A percentile compares a stretch with the other conserved stretches of the same genome.
phyloP scores from a whole-genome alignment of 805 yeast species.

The Metschnikowia hibisci region DNA sequence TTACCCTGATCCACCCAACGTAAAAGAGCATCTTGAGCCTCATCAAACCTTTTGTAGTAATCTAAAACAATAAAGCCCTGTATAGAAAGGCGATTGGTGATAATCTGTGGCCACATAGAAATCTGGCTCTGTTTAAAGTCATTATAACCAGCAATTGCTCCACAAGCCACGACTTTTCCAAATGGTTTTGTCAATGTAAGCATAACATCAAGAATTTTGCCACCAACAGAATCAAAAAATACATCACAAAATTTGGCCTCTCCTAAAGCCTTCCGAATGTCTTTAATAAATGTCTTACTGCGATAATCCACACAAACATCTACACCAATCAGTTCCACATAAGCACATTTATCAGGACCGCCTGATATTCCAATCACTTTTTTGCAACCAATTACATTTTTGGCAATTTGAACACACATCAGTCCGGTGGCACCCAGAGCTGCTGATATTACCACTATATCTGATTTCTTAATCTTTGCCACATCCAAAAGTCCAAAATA shows the following conservation, averaged over 20 bases:
- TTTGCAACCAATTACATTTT: conserved; percentile 46
- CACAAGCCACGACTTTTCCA: conserved; percentile 54
- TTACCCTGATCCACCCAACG: conserved; percentile 18
- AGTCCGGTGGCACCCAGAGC: conserved; percentile 74
- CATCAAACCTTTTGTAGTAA: conserved; percentile 2
- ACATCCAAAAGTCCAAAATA: conserved; percentile 49
- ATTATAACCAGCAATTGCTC: conserved; percentile 58
- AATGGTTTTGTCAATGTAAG: conserved; percentile 16
- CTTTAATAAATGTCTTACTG: conserved; percentile 4
- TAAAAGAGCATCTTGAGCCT: conserved; percentile 7
- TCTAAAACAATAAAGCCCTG: conserved; percentile 23
- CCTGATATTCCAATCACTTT: conserved; percentile 63
- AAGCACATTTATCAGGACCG: conserved; percentile 49
- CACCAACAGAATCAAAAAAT: conserved; percentile 26
- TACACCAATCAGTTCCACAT: conserved; percentile 51
- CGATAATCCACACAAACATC: conserved; percentile 51
- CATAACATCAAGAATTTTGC: conserved; percentile 19
- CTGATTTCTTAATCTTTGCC: conserved; percentile 42
- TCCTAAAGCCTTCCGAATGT: conserved; percentile 4
- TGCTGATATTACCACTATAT: conserved; percentile 53
- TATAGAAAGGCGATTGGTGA: conserved; percentile 37
- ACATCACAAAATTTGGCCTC: conserved; percentile 16
- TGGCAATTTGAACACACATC: conserved; percentile 52
- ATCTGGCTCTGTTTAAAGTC: conserved; percentile 35
- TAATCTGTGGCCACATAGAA: conserved; percentile 39